Conservation (phyloP, 306 rosid species). For the Medicago truncatula region MtrunA17r5.0-ANR NC_053043.1:13012001-13012500, state of each 20-base stretch:
- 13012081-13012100: not conserved
- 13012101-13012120: too few relatives aligned
- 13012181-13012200: slow-evolving; percentile 58
- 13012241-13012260: slow-evolving; percentile 57
- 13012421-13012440: not conserved
- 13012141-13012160: not conserved
- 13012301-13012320: slow-evolving; percentile 53
- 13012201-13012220: slow-evolving; percentile 63
- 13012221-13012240: slow-evolving; percentile 44
- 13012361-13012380: slow-evolving; percentile 69
- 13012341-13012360: slow-evolving; percentile 61
- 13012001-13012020: slow-evolving; percentile 64
- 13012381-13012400: slow-evolving; percentile 70
- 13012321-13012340: slow-evolving; percentile 48
- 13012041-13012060: not conserved
- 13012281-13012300: slow-evolving; percentile 66
- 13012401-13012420: slow-evolving; percentile 67
- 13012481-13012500: too few relatives aligned
- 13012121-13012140: not conserved
- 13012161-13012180: slow-evolving; percentile 61
- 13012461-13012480: too few relatives aligned
- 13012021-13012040: slow-evolving; percentile 73
- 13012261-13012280: slow-evolving; percentile 73
- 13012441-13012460: not conserved
- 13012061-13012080: not conserved